Evolutionary conservation across 345 rosid genomes (phyloP).

Genomic region (Eutrema heterophyllum): DNA sequence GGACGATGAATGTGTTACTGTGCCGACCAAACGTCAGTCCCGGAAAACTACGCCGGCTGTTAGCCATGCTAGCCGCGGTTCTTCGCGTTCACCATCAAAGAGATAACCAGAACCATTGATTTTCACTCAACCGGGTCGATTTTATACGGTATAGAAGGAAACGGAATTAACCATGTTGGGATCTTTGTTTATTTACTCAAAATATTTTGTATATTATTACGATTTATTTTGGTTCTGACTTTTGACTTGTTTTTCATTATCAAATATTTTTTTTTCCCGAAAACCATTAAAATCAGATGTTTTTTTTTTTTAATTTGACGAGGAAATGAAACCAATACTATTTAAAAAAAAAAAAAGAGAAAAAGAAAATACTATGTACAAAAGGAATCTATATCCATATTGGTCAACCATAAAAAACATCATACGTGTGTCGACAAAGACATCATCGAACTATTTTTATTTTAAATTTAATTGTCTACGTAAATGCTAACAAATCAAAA

Average conservation of each 20-base stretch:
- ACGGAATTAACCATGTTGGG: background rate
- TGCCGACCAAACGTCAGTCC: constrained; percentile 69
- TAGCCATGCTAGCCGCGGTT: constrained; percentile 39
- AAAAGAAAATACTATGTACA: too few relatives aligned
- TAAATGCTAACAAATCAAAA: constrained; percentile 8
- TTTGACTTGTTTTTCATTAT: background rate
- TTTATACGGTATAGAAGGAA: constrained; percentile 22
- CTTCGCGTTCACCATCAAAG: constrained; percentile 33
- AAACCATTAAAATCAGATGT: background rate
- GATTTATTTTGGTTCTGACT: background rate
- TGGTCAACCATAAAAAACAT: too few relatives aligned
- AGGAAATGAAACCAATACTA: background rate
- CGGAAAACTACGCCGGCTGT: constrained; percentile 44
- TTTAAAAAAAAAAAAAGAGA: too few relatives aligned
- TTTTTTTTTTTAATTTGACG: background rate
- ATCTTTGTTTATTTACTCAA: background rate
- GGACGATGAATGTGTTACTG: constrained; percentile 56
- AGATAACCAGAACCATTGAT: background rate
- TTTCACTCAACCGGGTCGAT: background rate
- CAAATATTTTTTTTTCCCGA: too few relatives aligned
- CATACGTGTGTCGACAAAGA: background rate
- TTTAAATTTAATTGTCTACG: background rate
- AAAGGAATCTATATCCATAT: too few relatives aligned
- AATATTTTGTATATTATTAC: background rate
- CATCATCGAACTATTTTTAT: background rate